A percentile compares a stretch with the other conserved stretches of the same genome.
Evolutionary conservation across 495 filamentous ascomycete genomes (phyloP).

Genomic region (Aspergillus hancockii): DNA sequence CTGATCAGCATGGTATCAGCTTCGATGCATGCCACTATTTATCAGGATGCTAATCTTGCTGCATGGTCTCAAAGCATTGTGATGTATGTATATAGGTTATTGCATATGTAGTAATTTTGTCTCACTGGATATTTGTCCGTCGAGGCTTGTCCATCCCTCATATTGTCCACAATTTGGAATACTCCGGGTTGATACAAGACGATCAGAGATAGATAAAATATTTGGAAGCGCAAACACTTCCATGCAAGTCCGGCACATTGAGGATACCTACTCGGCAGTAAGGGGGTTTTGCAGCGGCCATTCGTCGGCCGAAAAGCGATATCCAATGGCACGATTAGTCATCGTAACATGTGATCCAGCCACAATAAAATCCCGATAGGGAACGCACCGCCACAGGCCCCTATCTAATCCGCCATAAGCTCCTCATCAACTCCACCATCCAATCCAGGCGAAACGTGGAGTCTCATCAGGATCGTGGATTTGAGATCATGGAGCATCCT

Average conservation of each 20-base stretch:
- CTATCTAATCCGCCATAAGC: slow-evolving; percentile 8
- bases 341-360: slow-evolving; percentile 1
- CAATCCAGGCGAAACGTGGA: slow-evolving; percentile 23
- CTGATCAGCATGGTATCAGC: not conserved
- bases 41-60: not conserved
- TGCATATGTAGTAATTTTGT: too few species aligned
- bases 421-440: slow-evolving; percentile 10
- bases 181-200: too few species aligned
- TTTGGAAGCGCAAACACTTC: too few species aligned
- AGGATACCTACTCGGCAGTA: too few species aligned
- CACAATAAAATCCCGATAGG: slow-evolving; percentile 4
- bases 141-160: too few species aligned
- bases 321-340: not conserved
- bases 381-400: slow-evolving; percentile 24
- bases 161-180: too few species aligned
- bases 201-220: too few species aligned
- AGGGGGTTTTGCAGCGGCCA: too few species aligned
- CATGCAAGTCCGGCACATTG: too few species aligned
- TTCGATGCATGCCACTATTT: not conserved
- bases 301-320: not conserved
- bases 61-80: not conserved
- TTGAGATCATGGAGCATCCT: slow-evolving; percentile 55
- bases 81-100: not conserved
- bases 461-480: slow-evolving; percentile 23
- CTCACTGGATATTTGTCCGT: too few species aligned